phyloP scores from a whole-genome alignment of 148 eudicot species.

The Oxyria digyna region DNA sequence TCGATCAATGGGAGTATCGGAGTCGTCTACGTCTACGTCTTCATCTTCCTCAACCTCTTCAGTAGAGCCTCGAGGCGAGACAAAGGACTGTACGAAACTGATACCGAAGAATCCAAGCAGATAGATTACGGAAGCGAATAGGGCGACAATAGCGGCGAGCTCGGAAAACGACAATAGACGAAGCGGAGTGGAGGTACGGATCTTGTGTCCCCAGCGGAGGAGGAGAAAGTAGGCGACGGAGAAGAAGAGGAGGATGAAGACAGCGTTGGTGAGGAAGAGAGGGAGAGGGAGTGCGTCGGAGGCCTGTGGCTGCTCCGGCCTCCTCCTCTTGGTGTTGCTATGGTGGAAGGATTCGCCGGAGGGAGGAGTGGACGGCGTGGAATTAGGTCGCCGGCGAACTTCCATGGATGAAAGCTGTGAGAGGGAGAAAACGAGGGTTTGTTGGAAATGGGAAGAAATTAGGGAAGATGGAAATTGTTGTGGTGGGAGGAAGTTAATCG shows the following conservation, averaged over 20 bases:
- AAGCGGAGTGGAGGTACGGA: slow-evolving; percentile 62
- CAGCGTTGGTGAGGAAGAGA: slow-evolving; percentile 52
- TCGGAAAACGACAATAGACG: slow-evolving; percentile 62
- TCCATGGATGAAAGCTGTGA: not conserved
- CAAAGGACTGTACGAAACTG: slow-evolving; percentile 44
- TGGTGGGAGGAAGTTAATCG: not conserved
- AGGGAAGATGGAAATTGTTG: not conserved
- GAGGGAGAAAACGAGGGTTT: not conserved
- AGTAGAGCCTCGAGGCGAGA: slow-evolving; percentile 9
- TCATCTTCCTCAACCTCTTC: not conserved
- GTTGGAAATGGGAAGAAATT: no score
- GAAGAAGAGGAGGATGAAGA: slow-evolving; percentile 74
- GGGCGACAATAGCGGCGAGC: slow-evolving; percentile 42
- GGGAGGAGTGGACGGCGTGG: not conserved
- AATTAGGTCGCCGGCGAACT: slow-evolving; percentile 4
- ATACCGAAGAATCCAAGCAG: slow-evolving; percentile 75
- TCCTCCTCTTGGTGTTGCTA: not conserved
- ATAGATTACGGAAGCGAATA: slow-evolving; percentile 63
- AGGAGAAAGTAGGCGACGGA: slow-evolving; percentile 63
- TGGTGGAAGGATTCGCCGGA: slow-evolving; percentile 1
- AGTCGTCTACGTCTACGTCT: not conserved
- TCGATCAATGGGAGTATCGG: slow-evolving; percentile 7
- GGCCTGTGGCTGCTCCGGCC: slow-evolving; percentile 14
- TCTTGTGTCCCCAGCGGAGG: slow-evolving; percentile 72
- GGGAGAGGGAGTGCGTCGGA: slow-evolving; percentile 68